Evolutionary conservation across 139 green algal species (phyloP).

Genomic region (Chlamydomonas incerta): DNA sequence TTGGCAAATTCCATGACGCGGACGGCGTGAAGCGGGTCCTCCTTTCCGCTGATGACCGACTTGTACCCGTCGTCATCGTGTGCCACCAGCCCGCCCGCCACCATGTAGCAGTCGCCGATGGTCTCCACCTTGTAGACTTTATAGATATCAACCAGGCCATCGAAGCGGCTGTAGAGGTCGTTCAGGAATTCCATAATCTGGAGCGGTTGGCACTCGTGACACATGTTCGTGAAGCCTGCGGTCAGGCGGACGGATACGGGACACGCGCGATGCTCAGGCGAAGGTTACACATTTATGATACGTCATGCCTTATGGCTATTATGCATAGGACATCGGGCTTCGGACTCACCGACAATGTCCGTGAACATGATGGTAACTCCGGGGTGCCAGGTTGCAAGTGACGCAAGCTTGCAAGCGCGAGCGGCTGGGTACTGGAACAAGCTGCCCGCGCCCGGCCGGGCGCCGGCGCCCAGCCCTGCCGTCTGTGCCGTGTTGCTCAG

Average conservation of each 20-base stretch:
- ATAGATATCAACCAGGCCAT: slow-evolving; percentile 6
- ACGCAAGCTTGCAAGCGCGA: not conserved
- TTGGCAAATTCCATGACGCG: slow-evolving; percentile 32
- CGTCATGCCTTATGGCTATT: too few species aligned
- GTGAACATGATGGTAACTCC: slow-evolving; percentile 5
- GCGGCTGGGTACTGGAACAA: not conserved
- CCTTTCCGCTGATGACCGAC: slow-evolving; percentile 2
- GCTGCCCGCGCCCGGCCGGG: not conserved
- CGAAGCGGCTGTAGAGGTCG: slow-evolving; percentile 6
- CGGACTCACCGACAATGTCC: too few species aligned
- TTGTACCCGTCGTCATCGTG: slow-evolving; percentile 36
- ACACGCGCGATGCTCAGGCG: too few species aligned
- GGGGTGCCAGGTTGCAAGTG: slow-evolving; percentile 9
- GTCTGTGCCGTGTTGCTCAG: not conserved
- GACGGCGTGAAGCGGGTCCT: slow-evolving; percentile 52
- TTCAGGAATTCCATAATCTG: slow-evolving; percentile 12
- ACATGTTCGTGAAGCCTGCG: not conserved
- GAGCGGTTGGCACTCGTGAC: not conserved
- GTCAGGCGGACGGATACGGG: not conserved
- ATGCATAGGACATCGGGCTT: too few species aligned
- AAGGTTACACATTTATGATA: too few species aligned
- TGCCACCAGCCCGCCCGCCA: slow-evolving; percentile 23
- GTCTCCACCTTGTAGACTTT: slow-evolving; percentile 53
- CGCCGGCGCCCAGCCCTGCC: not conserved
- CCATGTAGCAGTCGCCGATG: slow-evolving; percentile 67